Evolutionary conservation across 306 rosid genomes (phyloP).

Genomic region (Cicer arietinum): DNA sequence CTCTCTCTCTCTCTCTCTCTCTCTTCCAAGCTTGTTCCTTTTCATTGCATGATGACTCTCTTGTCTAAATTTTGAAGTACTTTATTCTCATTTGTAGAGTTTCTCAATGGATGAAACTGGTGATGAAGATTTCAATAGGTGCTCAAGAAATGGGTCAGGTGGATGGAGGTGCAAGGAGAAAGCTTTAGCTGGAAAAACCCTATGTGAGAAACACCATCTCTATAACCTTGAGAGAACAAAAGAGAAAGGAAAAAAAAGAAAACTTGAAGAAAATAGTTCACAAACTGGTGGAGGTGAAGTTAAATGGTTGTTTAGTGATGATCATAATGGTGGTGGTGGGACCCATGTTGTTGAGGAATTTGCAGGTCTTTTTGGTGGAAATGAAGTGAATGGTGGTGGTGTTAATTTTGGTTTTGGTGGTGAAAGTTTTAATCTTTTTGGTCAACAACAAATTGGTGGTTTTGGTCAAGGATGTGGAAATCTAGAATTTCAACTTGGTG

Average conservation of each 20-base stretch:
- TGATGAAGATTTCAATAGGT: conserved; percentile 26
- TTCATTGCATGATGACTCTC: background rate
- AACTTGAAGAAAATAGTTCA: conserved; percentile 32
- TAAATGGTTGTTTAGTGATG: conserved; percentile 1
- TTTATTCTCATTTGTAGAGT: background rate
- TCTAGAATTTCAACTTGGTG: conserved; percentile 37
- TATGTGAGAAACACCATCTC: conserved; percentile 27
- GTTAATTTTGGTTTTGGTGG: conserved; percentile 29
- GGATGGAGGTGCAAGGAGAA: conserved; percentile 51
- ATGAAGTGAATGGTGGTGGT: conserved; percentile 31
- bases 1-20: background rate
- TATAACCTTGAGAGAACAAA: background rate
- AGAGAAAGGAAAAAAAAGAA: conserved; percentile 24
- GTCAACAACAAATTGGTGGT: conserved; percentile 34
- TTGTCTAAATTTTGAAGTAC: background rate
- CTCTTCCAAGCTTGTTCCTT: background rate
- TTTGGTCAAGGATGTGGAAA: conserved; percentile 37
- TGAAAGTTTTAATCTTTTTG: conserved; percentile 38
- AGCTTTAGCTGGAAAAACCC: conserved; percentile 36
- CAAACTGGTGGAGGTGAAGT: conserved; percentile 29
- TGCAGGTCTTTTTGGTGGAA: conserved; percentile 46
- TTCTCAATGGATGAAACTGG: conserved; percentile 43
- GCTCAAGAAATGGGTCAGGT: conserved; percentile 22
- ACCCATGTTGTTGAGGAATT: conserved; percentile 33
- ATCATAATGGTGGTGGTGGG: background rate